Evolutionary conservation across 2,329 filamentous ascomycete genomes (phyloP).

Genomic region (Fusarium pseudocircinatum): DNA sequence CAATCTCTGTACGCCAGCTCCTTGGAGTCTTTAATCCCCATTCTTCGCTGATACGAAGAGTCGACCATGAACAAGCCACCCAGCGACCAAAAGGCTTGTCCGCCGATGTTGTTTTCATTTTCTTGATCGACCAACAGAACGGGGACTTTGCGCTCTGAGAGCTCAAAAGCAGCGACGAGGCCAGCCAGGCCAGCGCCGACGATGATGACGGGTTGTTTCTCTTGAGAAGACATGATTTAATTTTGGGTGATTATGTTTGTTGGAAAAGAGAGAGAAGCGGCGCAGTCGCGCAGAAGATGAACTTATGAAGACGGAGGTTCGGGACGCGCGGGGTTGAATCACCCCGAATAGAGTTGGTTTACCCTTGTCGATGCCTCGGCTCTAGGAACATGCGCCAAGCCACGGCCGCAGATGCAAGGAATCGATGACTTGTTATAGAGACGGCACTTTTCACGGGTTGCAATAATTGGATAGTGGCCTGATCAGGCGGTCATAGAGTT

Average conservation of each 20-base stretch:
- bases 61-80: slow-evolving; percentile 70
- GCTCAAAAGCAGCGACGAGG: slow-evolving; percentile 68
- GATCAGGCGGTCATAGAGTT: neutral
- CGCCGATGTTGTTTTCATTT: slow-evolving; percentile 64
- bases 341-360: neutral
- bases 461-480: neutral
- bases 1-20: slow-evolving; percentile 68
- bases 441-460: neutral
- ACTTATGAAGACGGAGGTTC: neutral
- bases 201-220: slow-evolving; percentile 59
- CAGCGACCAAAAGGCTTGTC: slow-evolving; percentile 72
- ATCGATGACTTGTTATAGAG: neutral
- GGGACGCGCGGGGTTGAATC: slow-evolving; percentile 23
- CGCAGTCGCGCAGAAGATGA: neutral
- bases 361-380: slow-evolving; percentile 18
- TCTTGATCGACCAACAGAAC: slow-evolving; percentile 68
- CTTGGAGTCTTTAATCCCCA: slow-evolving; percentile 67
- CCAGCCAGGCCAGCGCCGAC: slow-evolving; percentile 67
- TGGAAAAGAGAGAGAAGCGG: neutral
- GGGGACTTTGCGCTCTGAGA: slow-evolving; percentile 60
- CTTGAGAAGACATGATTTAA: slow-evolving; percentile 11
- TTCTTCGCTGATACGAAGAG: slow-evolving; percentile 64
- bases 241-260: neutral
- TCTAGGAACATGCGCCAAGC: slow-evolving; percentile 15
- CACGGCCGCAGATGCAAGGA: slow-evolving; percentile 6